These are phyloP conservation scores for Penicillium sp. DNA, from an alignment of 2,329 filamentous ascomycete genomes.

Conservation along the genomic window DNA sequence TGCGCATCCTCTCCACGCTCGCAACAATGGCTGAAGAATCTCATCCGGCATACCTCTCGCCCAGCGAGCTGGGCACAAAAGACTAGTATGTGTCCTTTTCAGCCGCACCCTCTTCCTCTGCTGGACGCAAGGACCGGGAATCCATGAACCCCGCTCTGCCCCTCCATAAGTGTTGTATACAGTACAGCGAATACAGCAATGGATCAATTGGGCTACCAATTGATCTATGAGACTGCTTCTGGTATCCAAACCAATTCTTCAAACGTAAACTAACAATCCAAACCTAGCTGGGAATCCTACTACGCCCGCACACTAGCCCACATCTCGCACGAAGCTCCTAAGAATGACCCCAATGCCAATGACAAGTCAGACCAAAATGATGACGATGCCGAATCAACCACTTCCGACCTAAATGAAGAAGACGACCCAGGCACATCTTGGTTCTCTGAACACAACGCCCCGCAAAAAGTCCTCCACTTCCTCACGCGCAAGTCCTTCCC, in stretches of 20 bases:
- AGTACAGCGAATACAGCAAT: not conserved
- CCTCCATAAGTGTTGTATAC: not conserved
- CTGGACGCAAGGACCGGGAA: not conserved
- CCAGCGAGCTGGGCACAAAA: slow-evolving; percentile 81
- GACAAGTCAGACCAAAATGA: slow-evolving; percentile 52
- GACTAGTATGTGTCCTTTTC: slow-evolving; percentile 67
- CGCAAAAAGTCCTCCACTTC: slow-evolving; percentile 73
- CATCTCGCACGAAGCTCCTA: slow-evolving; percentile 28
- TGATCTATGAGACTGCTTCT: not conserved
- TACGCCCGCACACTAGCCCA: slow-evolving; percentile 46
- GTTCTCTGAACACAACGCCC: slow-evolving; percentile 92
- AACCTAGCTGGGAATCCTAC: slow-evolving; percentile 63
- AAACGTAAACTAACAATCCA: slow-evolving; percentile 12
- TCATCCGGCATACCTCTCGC: slow-evolving; percentile 67
- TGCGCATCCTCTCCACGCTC: slow-evolving; percentile 8
- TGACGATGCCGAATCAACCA: not conserved
- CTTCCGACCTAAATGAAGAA: slow-evolving; percentile 64
- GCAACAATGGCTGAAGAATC: slow-evolving; percentile 26
- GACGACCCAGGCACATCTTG: slow-evolving; percentile 84
- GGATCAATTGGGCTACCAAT: not conserved
- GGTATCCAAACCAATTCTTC: not conserved
- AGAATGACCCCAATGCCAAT: slow-evolving; percentile 14
- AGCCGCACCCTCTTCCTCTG: not conserved
- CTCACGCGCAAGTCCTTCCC: slow-evolving; percentile 55
- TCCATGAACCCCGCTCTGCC: slow-evolving; percentile 8